A percentile compares a stretch with the other conserved stretches of the same genome.
Evolutionary conservation across 306 rosid genomes (phyloP).

Genomic region (Castanospermum australe): DNA sequence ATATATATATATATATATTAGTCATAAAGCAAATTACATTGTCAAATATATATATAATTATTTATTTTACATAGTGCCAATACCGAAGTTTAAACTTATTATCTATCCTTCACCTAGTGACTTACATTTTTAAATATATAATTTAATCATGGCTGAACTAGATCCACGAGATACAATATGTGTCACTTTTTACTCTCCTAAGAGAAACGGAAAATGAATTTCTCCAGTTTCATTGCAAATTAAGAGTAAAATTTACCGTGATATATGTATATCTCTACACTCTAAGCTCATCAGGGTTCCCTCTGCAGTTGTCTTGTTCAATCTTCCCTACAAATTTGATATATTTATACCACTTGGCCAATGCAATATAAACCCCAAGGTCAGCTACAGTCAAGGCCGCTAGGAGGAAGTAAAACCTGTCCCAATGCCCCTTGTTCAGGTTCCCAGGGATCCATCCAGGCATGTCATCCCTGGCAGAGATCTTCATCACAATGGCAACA

Average conservation of each 20-base stretch:
- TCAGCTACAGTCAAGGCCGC: constrained; percentile 67
- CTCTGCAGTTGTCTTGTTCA: neutral
- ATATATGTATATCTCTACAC: too few species aligned
- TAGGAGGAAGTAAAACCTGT: constrained; percentile 67
- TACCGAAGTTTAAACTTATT: too few species aligned
- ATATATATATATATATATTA: too few species aligned
- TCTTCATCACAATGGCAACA: constrained; percentile 73
- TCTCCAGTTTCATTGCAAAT: constrained; percentile 26
- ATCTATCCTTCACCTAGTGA: too few species aligned
- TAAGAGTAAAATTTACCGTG: neutral
- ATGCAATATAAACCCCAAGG: constrained; percentile 42
- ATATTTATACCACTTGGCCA: constrained; percentile 76
- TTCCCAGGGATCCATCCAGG: constrained; percentile 85
- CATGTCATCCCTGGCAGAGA: constrained; percentile 48
- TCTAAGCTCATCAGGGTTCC: neutral
- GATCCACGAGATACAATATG: neutral
- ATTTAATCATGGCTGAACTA: neutral
- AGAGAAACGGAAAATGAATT: constrained; percentile 9
- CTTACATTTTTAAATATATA: too few species aligned
- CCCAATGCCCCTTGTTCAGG: constrained; percentile 70
- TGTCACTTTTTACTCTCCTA: neutral
- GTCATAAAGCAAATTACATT: too few species aligned
- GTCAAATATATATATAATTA: too few species aligned
- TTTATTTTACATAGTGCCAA: too few species aligned
- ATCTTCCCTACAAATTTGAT: constrained; percentile 55